Evolutionary conservation across 805 yeast species (phyloP), one percentile per base, ranked within the genome.

Genomic region (Candida fluviatilis): DNA sequence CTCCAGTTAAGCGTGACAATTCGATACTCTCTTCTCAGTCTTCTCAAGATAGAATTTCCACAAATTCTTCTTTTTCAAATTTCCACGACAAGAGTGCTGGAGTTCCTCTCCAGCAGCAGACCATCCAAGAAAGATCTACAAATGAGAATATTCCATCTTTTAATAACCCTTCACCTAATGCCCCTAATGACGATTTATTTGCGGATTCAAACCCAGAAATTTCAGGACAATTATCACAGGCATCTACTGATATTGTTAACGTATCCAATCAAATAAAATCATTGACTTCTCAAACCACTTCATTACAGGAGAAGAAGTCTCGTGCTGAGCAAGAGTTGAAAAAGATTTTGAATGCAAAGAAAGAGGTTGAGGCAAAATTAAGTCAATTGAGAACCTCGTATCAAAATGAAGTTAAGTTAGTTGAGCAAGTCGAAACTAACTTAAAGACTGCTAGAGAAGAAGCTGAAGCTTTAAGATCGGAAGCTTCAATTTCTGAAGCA

Each of bases 171-270:
- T 35, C 13, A 23, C 34, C 34, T 16, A 12, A 28, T 17, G 5
- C 38, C 10, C 14, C 33, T 2, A 67, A 72, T 37, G 62, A 58
- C 39, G 86, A 80, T 44, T 58, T 80, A 36, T 64, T 76, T 38
- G 80, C 83, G 0, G 83, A 80, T 42, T 51, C 66, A 11, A 56
- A 56, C 35, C 65, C 70, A 4, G 85, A 76, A 36, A 72, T 82
- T 1, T 74, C 86, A 1, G 78, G 80, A 19, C 79, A 82, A 52
- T 65, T 88, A 35, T 79, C 95, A 1, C 76, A 77, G 42, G 91
- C 95, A 3, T 79, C 93, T 5, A 76, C 89, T 5, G 96, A 87
- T 50, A 75, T 88, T 57, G 96, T 95, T 12, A 87, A 90, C 49
- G 70, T 85, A 30, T 84, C 95, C 0, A 86, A 82, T 50, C 96